A percentile compares a stretch with the other conserved stretches of the same genome.
These are phyloP conservation scores for Borovskyia barvae DNA, from an alignment of 208 protist species.

Conservation along the genomic window DNA sequence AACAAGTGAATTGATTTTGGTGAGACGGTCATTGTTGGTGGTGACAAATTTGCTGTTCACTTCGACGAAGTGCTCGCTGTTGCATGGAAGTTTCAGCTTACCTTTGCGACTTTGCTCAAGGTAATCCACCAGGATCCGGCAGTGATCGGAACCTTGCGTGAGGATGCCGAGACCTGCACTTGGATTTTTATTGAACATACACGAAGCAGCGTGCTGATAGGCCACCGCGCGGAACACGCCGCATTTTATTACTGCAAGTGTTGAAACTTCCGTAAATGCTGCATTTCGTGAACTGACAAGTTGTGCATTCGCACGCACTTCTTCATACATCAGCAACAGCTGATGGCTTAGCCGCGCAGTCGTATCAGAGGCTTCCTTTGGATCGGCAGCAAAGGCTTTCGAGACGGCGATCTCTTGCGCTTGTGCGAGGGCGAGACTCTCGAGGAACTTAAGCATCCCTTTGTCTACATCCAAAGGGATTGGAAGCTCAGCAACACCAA, in stretches of 20 bases:
- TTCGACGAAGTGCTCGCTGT: slow-evolving; percentile 35
- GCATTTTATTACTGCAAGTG: slow-evolving; percentile 39
- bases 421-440: slow-evolving; percentile 42
- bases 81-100: slow-evolving; percentile 43
- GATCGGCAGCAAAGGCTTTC: slow-evolving; percentile 40
- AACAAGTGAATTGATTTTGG: slow-evolving; percentile 61
- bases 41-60: slow-evolving; percentile 21
- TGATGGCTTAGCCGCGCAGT: slow-evolving; percentile 49
- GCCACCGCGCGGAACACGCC: slow-evolving; percentile 44
- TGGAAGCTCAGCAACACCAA: slow-evolving; percentile 34
- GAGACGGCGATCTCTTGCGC: slow-evolving; percentile 65
- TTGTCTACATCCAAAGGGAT: slow-evolving; percentile 32
- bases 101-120: slow-evolving; percentile 20
- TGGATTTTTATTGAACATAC: slow-evolving; percentile 39
- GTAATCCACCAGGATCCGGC: slow-evolving; percentile 28
- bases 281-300: slow-evolving; percentile 24
- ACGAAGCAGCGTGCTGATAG: slow-evolving; percentile 48
- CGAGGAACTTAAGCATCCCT: slow-evolving; percentile 31
- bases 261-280: slow-evolving; percentile 29
- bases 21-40: slow-evolving; percentile 43
- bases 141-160: slow-evolving; percentile 25
- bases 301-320: slow-evolving; percentile 12
- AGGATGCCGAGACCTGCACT: slow-evolving; percentile 32
- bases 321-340: slow-evolving; percentile 49
- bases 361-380: slow-evolving; percentile 29